Evolutionary conservation across 2,329 filamentous ascomycete genomes (phyloP), one percentile per base, ranked within the genome.

Genomic region (Aspergillus proliferans): DNA sequence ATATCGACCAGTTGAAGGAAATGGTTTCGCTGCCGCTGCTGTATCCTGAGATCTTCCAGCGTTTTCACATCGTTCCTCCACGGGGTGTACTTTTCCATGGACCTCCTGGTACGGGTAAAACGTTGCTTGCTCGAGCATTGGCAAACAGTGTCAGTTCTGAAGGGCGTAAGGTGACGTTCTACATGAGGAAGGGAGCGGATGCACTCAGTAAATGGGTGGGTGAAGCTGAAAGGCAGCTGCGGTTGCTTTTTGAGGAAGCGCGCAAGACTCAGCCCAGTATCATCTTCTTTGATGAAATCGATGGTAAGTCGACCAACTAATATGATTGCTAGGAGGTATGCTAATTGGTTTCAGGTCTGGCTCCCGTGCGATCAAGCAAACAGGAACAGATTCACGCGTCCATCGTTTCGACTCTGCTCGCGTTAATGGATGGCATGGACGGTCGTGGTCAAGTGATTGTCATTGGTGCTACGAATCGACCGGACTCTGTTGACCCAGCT

Each of bases 201-300:
- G 91, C 91, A 14, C 76, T 98, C 53, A 96, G 91, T 70, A 98
- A 98, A 71, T 98, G 93, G 93, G 93, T 98, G 46, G 93, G 93
- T 65, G 93, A 98, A 71, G 93, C 94, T 8, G 93, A 98, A 71
- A 86, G 92, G 70, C 93, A 98, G 66, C 81, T 98, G 47, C 85
- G 93, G 42, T 74, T 97, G 49, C 78, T 98, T 4, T 98, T 98
- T 56, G 93, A 97, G 61, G 93, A 98, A 70, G 93, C 93, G 14
- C 82, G 92, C 53, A 93, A 90, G 67, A 97, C 87, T 1, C 93
- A 98, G 63, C 93, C 93, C 0, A 97, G 92, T 68, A 98, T 98
- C 70, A 98, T 98, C 68, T 98, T 98, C 75, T 97, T 98, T 60
- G 93, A 98, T 67, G 93, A 98, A 69, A 98, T 98, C 58, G 93